A percentile compares a stretch with the other conserved stretches of the same genome.
These are phyloP conservation scores for Rhodamnia rubescens DNA, from an alignment of 345 rosid genomes.

Conservation along the genomic window DNA sequence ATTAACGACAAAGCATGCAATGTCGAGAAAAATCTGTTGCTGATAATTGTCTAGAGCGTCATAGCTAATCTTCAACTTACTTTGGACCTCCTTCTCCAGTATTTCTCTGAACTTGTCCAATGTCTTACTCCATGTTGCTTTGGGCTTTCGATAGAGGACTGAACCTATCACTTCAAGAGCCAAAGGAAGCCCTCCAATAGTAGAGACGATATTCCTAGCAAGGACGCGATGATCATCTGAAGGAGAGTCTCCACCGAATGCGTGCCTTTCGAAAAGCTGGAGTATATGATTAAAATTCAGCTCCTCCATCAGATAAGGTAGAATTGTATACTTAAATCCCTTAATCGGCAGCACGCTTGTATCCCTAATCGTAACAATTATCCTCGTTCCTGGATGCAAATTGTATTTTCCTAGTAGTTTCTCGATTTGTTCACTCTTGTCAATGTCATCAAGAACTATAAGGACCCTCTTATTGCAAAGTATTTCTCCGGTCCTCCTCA, in stretches of 20 bases:
- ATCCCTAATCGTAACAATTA: background rate
- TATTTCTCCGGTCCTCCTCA: background rate
- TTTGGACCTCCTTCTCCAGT: background rate
- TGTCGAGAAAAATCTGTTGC: background rate
- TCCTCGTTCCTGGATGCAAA: background rate
- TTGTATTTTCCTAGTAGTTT: background rate
- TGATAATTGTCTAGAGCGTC: background rate
- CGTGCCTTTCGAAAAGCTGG: background rate
- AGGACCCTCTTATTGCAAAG: background rate
- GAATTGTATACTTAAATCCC: background rate
- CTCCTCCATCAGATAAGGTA: too few relatives aligned
- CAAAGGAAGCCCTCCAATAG: constrained; percentile 1
- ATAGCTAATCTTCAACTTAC: constrained; percentile 1
- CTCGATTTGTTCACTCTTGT: background rate
- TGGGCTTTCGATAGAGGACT: background rate
- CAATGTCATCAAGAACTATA: background rate
- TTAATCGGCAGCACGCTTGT: background rate
- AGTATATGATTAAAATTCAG: background rate
- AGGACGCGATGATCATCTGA: background rate
- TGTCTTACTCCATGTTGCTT: background rate
- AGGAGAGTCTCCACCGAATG: background rate
- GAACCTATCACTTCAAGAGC: background rate
- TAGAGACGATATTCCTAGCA: background rate
- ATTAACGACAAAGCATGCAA: background rate
- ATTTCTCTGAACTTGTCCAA: background rate